Conservation (phyloP, 75 land plant species). For the Cunninghamia lanceolata region DNA sequence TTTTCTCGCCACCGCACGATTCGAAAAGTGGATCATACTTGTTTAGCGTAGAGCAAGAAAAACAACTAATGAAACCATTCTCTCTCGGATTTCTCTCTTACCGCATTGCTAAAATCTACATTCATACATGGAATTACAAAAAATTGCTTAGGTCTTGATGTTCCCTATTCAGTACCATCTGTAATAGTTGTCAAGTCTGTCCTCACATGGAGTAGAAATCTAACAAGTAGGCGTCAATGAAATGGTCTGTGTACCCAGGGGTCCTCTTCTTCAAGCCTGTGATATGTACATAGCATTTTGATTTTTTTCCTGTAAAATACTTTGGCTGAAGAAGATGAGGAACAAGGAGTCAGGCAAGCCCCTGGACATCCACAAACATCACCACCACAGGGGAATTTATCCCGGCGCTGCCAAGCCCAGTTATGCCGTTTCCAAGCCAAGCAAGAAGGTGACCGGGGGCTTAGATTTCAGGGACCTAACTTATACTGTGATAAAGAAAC, state of each 20-base stretch:
- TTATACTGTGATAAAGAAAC: slow-evolving; percentile 57
- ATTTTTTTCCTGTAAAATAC: background rate
- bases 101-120: background rate
- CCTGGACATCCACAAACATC: background rate
- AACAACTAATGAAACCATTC: no score
- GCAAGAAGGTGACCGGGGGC: slow-evolving; percentile 21
- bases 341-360: background rate
- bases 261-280: background rate
- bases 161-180: background rate
- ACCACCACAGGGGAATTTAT: background rate
- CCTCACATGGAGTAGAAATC: background rate
- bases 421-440: background rate
- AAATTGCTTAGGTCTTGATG: background rate
- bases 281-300: no score
- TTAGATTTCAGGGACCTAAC: slow-evolving; percentile 59
- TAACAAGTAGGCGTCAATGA: background rate
- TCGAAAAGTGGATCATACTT: no score
- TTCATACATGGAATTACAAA: background rate
- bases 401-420: background rate
- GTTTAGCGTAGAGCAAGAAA: no score
- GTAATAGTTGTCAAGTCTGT: background rate
- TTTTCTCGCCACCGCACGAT: no score
- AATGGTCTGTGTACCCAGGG: background rate
- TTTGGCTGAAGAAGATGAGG: background rate
- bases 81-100: background rate